Percentiles rank a stretch among this genome's conserved stretches.
Evolutionary conservation across 2,329 filamentous ascomycete species (phyloP).

Genomic region (Colletotrichum sp.): DNA sequence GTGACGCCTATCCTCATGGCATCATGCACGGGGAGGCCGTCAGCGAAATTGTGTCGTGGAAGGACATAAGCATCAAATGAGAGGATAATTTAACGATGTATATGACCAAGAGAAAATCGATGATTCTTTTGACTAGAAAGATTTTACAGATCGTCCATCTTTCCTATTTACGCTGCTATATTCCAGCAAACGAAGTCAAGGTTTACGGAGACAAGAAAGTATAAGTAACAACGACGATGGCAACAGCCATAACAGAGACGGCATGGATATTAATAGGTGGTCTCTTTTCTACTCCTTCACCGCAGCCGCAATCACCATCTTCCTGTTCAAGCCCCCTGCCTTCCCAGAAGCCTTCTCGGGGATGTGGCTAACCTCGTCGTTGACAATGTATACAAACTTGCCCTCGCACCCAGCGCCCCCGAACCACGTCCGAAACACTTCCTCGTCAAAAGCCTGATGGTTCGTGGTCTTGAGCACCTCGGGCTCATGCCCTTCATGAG

Average conservation of each 20-base stretch:
- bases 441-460: conserved; percentile 26
- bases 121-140: too few relatives aligned
- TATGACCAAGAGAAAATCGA: too few relatives aligned
- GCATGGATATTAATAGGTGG: neutral
- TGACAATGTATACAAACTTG: neutral
- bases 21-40: conserved; percentile 13
- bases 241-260: too few relatives aligned
- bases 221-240: too few relatives aligned
- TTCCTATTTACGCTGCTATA: too few relatives aligned
- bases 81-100: too few relatives aligned
- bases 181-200: too few relatives aligned
- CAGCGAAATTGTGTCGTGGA: neutral
- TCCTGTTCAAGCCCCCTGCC: conserved; percentile 2
- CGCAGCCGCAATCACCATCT: conserved; percentile 8
- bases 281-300: neutral
- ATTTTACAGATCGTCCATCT: too few relatives aligned
- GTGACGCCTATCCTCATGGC: conserved; percentile 8
- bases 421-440: conserved; percentile 23
- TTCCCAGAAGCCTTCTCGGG: neutral
- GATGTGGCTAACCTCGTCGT: conserved; percentile 12
- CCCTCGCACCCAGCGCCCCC: conserved; percentile 47
- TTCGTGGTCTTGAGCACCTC: conserved; percentile 22
- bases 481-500: neutral
- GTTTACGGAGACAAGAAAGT: too few relatives aligned
- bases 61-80: neutral